Conservation (phyloP, 139 green algal genomes). For the Dunaliella primolecta region DNA sequence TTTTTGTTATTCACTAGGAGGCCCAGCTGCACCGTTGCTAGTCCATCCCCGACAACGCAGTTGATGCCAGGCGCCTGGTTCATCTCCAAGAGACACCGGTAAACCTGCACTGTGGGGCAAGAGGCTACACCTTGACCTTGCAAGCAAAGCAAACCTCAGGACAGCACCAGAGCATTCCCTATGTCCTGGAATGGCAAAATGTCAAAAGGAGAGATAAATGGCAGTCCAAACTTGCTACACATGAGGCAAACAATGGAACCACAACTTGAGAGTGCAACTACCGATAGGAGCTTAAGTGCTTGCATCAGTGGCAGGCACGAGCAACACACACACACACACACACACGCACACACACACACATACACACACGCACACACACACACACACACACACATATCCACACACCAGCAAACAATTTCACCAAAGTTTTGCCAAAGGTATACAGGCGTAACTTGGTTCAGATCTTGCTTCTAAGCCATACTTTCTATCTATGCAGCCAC, state of each 20-base stretch:
- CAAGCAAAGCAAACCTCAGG: too few species aligned
- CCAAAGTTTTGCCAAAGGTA: too few species aligned
- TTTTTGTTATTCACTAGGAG: not conserved
- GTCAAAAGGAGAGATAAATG: not conserved
- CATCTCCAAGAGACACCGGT: not conserved
- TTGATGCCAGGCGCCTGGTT: not conserved
- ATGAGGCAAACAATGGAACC: not conserved
- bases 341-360: not conserved
- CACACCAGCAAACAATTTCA: not conserved
- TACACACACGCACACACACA: not conserved
- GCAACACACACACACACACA: not conserved
- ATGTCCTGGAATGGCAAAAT: not conserved
- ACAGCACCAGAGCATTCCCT: too few species aligned
- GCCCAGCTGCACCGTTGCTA: not conserved
- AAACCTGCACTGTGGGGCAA: not conserved
- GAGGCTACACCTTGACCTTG: too few species aligned
- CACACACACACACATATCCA: not conserved
- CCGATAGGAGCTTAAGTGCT: too few species aligned
- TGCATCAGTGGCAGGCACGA: too few species aligned
- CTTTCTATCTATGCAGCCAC: too few species aligned
- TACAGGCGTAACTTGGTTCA: too few species aligned
- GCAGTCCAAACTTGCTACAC: not conserved
- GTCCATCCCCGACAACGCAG: not conserved
- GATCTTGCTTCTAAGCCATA: too few species aligned
- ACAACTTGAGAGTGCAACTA: too few species aligned